Conservation (phyloP, 2,329 filamentous ascomycete species). For the Didymella exigua region DNA sequence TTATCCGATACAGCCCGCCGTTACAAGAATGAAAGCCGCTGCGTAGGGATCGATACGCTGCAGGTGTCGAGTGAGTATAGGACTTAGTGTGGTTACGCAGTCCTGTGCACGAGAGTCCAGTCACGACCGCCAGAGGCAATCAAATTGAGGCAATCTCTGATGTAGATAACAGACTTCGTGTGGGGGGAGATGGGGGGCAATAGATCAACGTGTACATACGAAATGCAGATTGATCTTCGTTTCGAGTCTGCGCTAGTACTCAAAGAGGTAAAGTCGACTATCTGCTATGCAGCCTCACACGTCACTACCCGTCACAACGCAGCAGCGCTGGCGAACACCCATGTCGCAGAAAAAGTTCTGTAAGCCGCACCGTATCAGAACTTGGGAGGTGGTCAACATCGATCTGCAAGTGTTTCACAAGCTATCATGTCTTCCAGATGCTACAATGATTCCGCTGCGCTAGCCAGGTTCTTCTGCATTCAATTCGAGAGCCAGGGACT, state of each 20-base stretch:
- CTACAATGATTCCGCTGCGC: no score
- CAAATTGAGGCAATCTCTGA: not conserved
- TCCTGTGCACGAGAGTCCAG: not conserved
- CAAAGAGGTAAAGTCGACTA: not conserved
- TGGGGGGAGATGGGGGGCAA: constrained; percentile 4
- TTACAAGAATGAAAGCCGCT: not conserved
- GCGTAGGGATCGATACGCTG: not conserved
- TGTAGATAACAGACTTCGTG: not conserved
- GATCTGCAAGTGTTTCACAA: no score
- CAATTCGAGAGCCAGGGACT: no score
- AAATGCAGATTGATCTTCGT: constrained; percentile 12
- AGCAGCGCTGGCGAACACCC: not conserved
- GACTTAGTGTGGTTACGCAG: not conserved
- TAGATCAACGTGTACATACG: constrained; percentile 7
- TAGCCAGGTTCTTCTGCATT: no score
- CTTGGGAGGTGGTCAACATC: no score
- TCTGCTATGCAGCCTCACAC: constrained; percentile 6
- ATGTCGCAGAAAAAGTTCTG: no score
- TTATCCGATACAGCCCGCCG: constrained; percentile 2
- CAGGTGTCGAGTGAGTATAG: not conserved
- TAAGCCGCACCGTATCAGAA: no score
- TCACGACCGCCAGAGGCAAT: not conserved
- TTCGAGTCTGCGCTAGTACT: constrained; percentile 6
- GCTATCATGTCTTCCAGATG: no score
- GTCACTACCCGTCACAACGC: constrained; percentile 5